These are phyloP conservation scores for Colletotrichum lupini DNA, from an alignment of 2,329 filamentous ascomycete genomes.

Conservation along the genomic window DNA sequence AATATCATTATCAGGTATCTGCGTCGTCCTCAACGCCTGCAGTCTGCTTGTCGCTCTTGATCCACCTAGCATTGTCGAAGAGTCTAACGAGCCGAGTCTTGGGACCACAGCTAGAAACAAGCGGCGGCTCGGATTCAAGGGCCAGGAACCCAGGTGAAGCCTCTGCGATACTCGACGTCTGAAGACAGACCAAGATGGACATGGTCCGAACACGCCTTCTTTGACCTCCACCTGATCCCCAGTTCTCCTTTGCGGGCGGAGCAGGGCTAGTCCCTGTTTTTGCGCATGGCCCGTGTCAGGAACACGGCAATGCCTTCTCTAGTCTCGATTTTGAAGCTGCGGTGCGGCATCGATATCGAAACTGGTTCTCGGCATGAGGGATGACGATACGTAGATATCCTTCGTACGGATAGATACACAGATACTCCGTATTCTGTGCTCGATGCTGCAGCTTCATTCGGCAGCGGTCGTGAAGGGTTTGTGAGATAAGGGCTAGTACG, in stretches of 20 bases:
- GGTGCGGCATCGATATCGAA: constrained; percentile 7
- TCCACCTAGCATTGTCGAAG: not conserved
- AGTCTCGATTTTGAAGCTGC: not conserved
- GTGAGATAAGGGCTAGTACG: constrained; percentile 11
- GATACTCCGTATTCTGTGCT: not conserved
- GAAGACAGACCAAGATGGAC: not conserved
- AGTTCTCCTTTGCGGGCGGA: constrained; percentile 8
- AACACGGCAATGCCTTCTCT: not conserved
- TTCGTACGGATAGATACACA: not conserved
- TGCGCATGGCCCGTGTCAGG: constrained; percentile 26
- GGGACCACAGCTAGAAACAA: not conserved
- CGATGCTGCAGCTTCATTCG: not conserved
- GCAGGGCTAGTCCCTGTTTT: constrained; percentile 23
- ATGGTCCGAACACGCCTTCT: not conserved
- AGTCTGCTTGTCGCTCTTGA: not conserved
- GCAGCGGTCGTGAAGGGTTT: not conserved
- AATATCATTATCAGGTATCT: not conserved
- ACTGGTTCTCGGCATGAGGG: not conserved
- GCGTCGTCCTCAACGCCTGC: not conserved
- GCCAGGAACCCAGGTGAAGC: not conserved
- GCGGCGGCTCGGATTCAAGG: not conserved
- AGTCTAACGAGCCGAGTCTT: not conserved
- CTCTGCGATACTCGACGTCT: not conserved
- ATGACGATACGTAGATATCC: not conserved
- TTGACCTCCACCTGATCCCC: not conserved